phyloP scores from a whole-genome alignment of 139 green algal genomes.

The Mesotaenium endlicherianum region DNA sequence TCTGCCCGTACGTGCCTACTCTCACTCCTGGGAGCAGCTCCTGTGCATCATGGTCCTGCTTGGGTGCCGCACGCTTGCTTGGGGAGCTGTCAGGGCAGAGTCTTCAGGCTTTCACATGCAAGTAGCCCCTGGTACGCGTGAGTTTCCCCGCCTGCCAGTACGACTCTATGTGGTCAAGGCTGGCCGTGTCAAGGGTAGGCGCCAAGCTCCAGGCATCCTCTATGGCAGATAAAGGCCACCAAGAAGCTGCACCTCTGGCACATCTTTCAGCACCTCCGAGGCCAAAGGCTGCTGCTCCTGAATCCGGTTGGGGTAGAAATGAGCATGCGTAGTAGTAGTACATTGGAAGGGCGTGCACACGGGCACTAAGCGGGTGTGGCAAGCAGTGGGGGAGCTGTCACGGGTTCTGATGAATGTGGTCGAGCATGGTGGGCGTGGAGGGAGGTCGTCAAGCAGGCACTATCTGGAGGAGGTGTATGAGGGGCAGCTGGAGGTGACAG shows the following conservation, averaged over 20 bases:
- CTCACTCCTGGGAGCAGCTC: not conserved
- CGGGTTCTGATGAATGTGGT: no score
- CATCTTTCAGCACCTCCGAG: no score
- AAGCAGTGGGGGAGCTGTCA: no score
- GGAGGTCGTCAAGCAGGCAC: no score
- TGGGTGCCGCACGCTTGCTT: not conserved
- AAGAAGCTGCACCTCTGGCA: not conserved
- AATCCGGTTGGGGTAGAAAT: not conserved
- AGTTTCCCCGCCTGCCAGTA: not conserved
- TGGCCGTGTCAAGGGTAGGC: not conserved
- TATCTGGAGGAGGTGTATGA: conserved; percentile 6
- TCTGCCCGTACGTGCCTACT: not conserved
- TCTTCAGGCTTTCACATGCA: not conserved
- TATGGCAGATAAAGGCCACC: not conserved
- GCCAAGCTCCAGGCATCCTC: not conserved
- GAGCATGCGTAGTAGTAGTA: not conserved
- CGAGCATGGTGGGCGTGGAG: no score
- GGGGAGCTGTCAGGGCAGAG: not conserved
- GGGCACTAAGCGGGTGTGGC: not conserved
- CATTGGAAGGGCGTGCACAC: not conserved
- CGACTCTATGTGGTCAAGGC: not conserved
- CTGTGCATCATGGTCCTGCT: not conserved
- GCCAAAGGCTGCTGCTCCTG: no score
- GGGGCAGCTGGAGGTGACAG: conserved; percentile 12
- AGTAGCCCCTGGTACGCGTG: not conserved